Conservation (phyloP, 495 filamentous ascomycete species). For the Mytilinidion resinicola region DNA sequence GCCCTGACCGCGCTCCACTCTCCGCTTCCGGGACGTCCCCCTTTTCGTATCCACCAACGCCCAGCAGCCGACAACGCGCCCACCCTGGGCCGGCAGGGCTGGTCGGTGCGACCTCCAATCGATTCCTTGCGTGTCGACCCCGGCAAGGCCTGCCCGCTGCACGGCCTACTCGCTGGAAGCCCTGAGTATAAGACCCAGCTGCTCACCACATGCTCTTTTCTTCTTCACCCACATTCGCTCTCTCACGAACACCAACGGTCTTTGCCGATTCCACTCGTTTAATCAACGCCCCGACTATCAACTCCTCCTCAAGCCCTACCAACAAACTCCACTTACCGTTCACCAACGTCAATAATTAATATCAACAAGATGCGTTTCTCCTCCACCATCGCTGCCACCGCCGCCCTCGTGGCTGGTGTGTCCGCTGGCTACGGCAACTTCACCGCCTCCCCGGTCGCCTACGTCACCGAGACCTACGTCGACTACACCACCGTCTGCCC, state of each 20-base stretch:
- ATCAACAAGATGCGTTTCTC: conserved; percentile 83
- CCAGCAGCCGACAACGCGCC: not conserved
- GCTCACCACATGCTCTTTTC: conserved; percentile 3
- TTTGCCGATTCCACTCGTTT: conserved; percentile 37
- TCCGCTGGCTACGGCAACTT: conserved; percentile 38
- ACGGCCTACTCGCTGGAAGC: too few relatives aligned
- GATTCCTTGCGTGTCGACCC: conserved; percentile 6
- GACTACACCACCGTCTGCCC: conserved; percentile 85
- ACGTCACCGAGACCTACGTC: conserved; percentile 73
- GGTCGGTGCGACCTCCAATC: conserved; percentile 19
- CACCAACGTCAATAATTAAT: conserved; percentile 24
- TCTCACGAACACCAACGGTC: conserved; percentile 29
- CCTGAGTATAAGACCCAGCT: conserved; percentile 23
- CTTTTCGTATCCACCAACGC: conserved; percentile 22
- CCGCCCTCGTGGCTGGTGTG: conserved; percentile 55
- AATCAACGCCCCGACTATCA: conserved; percentile 6
- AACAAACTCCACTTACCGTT: conserved; percentile 5
- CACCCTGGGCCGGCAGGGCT: too few relatives aligned
- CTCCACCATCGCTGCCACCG: conserved; percentile 47
- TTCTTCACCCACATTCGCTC: conserved; percentile 28
- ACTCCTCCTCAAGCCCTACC: conserved; percentile 14
- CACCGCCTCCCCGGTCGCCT: conserved; percentile 24
- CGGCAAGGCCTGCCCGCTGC: not conserved
- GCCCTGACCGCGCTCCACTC: conserved; percentile 4
- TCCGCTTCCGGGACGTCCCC: conserved; percentile 9